Percentiles rank a stretch among this genome's conserved stretches.
phyloP scores from a whole-genome alignment of 2,329 filamentous ascomycete species.

The Ceratocystis cubensis region DNA sequence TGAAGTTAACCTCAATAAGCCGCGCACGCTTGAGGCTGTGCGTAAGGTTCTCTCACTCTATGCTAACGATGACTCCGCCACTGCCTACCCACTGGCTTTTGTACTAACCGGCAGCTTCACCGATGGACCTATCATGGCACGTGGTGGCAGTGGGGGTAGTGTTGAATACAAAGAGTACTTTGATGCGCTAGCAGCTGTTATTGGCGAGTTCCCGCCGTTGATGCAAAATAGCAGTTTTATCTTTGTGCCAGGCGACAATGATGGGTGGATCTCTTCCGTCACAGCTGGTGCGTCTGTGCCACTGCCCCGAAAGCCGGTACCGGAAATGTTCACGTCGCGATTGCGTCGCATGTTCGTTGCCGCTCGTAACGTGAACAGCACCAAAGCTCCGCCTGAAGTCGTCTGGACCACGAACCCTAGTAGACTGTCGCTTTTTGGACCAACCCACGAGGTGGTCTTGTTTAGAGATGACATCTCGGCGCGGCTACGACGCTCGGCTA shows the following conservation, averaged over 20 bases:
- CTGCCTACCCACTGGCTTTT: slow-evolving; percentile 62
- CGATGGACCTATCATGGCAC: slow-evolving; percentile 50
- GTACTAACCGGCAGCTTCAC: slow-evolving; percentile 78
- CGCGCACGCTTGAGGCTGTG: slow-evolving; percentile 67
- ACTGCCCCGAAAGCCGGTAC: slow-evolving; percentile 59
- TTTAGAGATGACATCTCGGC: slow-evolving; percentile 78
- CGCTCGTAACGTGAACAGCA: slow-evolving; percentile 52
- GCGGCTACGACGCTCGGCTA: slow-evolving; percentile 61
- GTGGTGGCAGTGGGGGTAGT: slow-evolving; percentile 56
- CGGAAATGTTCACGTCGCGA: slow-evolving; percentile 80
- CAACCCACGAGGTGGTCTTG: slow-evolving; percentile 73
- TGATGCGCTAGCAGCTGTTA: slow-evolving; percentile 67
- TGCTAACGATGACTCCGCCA: slow-evolving; percentile 47
- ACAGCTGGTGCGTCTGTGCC: slow-evolving; percentile 59
- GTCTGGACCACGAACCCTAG: slow-evolving; percentile 85
- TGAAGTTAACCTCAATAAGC: slow-evolving; percentile 76
- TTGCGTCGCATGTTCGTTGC: slow-evolving; percentile 67
- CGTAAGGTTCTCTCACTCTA: slow-evolving; percentile 68
- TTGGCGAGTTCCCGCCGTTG: slow-evolving; percentile 72
- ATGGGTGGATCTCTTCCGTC: slow-evolving; percentile 90
- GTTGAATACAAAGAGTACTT: slow-evolving; percentile 97
- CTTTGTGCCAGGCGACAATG: slow-evolving; percentile 91
- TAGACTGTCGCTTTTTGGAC: slow-evolving; percentile 71
- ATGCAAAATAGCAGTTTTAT: slow-evolving; percentile 72
- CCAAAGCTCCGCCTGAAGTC: slow-evolving; percentile 51